phyloP scores from a whole-genome alignment of 352 stramenopile species.

The Phytophthora sansomeana region DNA sequence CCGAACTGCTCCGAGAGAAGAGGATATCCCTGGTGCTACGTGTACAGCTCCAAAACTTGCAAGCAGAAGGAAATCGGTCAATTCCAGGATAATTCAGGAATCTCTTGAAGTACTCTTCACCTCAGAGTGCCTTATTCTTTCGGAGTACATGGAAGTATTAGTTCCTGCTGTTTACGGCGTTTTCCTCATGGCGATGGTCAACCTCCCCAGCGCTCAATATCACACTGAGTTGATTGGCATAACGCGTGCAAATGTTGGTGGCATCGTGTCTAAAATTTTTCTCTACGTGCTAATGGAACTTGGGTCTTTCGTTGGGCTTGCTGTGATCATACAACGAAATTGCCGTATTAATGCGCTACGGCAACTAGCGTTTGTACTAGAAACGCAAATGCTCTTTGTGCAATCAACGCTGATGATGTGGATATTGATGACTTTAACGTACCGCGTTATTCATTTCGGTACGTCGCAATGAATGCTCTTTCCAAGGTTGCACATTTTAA shows the following conservation, averaged over 20 bases:
- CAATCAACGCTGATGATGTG: conserved; percentile 40
- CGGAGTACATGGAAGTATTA: conserved; percentile 53
- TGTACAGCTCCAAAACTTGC: neutral
- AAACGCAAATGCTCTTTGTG: conserved; percentile 37
- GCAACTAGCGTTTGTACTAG: conserved; percentile 47
- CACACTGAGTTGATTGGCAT: conserved; percentile 40
- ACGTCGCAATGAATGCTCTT: conserved; percentile 10
- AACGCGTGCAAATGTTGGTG: neutral
- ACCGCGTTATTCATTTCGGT: conserved; percentile 39
- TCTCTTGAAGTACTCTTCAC: conserved; percentile 38
- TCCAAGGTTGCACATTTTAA: neutral
- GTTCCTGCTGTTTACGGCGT: conserved; percentile 40
- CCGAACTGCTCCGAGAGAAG: neutral
- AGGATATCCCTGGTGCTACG: neutral
- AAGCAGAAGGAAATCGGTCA: conserved; percentile 15
- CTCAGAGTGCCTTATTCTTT: conserved; percentile 43
- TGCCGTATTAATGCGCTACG: conserved; percentile 34
- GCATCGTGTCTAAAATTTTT: conserved; percentile 23
- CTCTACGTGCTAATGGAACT: conserved; percentile 39
- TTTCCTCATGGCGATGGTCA: conserved; percentile 24
- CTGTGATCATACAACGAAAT: conserved; percentile 11
- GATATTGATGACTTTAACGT: conserved; percentile 33
- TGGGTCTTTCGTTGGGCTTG: conserved; percentile 34
- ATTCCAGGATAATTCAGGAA: conserved; percentile 24
- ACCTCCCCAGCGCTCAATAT: conserved; percentile 40